Conservation (phyloP, 1,284 basidiomycete genomes). For the Sutorius eximius region DNA sequence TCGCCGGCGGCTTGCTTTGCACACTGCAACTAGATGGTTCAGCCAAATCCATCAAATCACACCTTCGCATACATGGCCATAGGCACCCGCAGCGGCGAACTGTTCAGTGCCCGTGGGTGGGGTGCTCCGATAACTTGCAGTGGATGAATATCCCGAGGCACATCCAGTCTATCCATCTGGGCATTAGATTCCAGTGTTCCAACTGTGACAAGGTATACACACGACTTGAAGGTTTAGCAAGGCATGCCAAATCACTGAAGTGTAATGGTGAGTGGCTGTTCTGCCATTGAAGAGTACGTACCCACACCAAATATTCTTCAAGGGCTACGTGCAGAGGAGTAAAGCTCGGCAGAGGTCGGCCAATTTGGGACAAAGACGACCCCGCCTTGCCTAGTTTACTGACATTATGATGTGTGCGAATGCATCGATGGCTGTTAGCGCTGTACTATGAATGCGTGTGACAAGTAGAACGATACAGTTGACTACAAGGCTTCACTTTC, state of each 20-base stretch:
- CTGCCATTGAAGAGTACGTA: neutral
- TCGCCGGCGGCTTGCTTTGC: neutral
- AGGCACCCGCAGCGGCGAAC: conserved; percentile 2
- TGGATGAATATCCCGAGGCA: conserved; percentile 21
- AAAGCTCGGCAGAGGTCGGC: neutral
- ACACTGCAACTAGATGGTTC: neutral
- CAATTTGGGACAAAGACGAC: neutral
- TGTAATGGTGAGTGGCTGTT: neutral
- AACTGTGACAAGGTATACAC: conserved; percentile 9
- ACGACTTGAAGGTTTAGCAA: neutral
- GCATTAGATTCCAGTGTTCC: conserved; percentile 9
- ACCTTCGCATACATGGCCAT: conserved; percentile 14
- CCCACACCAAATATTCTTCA: neutral
- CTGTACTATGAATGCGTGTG: no score
- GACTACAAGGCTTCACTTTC: no score
- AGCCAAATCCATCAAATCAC: neutral
- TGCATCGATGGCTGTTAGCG: no score
- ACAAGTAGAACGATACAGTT: no score
- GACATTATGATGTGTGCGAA: neutral
- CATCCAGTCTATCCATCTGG: conserved; percentile 11
- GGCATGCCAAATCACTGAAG: neutral
- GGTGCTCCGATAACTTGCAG: conserved; percentile 1
- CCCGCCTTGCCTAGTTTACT: neutral
- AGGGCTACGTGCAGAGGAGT: neutral
- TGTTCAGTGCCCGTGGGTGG: conserved; percentile 15